Conservation (phyloP, 139 green algal genomes). For the Coccomyxa sp. region DNA sequence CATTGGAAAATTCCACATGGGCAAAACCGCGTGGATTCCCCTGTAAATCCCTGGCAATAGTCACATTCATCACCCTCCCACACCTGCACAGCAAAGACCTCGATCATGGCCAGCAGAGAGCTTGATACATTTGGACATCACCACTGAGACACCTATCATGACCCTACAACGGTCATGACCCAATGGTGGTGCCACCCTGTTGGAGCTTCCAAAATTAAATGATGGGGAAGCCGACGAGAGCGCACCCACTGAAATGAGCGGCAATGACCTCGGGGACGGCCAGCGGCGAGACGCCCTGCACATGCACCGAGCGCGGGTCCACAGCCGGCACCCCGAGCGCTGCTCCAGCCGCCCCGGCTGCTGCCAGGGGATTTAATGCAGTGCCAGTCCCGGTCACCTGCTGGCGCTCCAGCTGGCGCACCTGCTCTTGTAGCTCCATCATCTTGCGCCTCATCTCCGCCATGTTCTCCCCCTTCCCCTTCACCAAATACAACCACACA, state of each 20-base stretch:
- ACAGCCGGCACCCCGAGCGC: neutral
- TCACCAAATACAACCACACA: no score
- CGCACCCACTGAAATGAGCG: slow-evolving; percentile 23
- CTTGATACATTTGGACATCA: neutral
- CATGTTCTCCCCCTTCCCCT: neutral
- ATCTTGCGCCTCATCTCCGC: neutral
- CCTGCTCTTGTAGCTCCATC: neutral
- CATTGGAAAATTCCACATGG: slow-evolving; percentile 19
- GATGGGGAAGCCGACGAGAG: no score
- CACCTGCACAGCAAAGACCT: neutral
- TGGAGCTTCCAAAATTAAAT: no score
- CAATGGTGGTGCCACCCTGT: no score
- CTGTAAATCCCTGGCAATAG: slow-evolving; percentile 10
- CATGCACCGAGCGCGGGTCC: slow-evolving; percentile 13
- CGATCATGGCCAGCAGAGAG: neutral
- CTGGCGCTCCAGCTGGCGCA: slow-evolving; percentile 1
- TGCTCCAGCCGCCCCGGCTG: neutral
- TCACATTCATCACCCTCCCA: slow-evolving; percentile 6
- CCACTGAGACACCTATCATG: no score
- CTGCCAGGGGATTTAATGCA: neutral
- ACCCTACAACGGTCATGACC: no score
- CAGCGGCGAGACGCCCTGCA: slow-evolving; percentile 22
- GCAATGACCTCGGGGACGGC: slow-evolving; percentile 15
- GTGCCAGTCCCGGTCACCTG: neutral
- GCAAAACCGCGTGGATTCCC: slow-evolving; percentile 8